Percentiles rank a stretch among this genome's conserved stretches.
phyloP scores from a whole-genome alignment of 176 grass and related monocot genomes.

The Ensete ventricosum region DNA sequence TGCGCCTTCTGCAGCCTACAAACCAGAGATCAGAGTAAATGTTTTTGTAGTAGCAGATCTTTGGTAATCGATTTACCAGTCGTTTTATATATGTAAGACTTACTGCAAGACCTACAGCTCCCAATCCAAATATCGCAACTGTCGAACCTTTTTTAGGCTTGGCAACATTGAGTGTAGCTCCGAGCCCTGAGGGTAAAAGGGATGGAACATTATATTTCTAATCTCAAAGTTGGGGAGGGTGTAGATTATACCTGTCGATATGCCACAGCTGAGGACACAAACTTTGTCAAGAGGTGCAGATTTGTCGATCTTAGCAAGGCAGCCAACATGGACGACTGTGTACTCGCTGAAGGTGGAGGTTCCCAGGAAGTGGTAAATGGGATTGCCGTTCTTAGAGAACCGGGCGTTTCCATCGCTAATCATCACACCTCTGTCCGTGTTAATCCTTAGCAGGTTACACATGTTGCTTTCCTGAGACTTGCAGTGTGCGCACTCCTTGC shows the following conservation, averaged over 20 bases:
- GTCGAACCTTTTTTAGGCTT: slow-evolving; percentile 12
- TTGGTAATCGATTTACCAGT: too few species aligned
- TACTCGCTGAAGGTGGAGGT: slow-evolving; percentile 24
- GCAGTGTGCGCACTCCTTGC: slow-evolving; percentile 17
- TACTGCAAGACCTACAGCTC: slow-evolving; percentile 17
- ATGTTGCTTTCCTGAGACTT: slow-evolving; percentile 23
- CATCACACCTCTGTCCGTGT: slow-evolving; percentile 8
- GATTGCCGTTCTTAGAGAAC: slow-evolving; percentile 1
- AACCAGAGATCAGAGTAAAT: neutral
- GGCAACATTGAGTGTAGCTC: slow-evolving; percentile 15
- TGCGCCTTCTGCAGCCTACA: slow-evolving; percentile 5
- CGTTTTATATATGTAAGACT: neutral
- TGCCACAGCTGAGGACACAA: slow-evolving; percentile 16
- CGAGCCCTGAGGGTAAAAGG: neutral
- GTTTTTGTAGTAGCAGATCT: neutral
- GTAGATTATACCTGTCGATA: neutral
- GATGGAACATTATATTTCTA: neutral
- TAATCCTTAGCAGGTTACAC: slow-evolving; percentile 15
- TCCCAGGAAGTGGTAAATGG: slow-evolving; percentile 14
- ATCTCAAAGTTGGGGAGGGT: too few species aligned
- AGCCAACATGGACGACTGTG: slow-evolving; percentile 4
- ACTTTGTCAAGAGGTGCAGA: slow-evolving; percentile 12
- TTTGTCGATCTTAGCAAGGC: slow-evolving; percentile 3
- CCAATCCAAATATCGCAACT: slow-evolving; percentile 12
- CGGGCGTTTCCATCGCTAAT: slow-evolving; percentile 3